Evolutionary conservation across 257 asterid genomes (phyloP).

Genomic region (Scutellaria baicalensis): DNA sequence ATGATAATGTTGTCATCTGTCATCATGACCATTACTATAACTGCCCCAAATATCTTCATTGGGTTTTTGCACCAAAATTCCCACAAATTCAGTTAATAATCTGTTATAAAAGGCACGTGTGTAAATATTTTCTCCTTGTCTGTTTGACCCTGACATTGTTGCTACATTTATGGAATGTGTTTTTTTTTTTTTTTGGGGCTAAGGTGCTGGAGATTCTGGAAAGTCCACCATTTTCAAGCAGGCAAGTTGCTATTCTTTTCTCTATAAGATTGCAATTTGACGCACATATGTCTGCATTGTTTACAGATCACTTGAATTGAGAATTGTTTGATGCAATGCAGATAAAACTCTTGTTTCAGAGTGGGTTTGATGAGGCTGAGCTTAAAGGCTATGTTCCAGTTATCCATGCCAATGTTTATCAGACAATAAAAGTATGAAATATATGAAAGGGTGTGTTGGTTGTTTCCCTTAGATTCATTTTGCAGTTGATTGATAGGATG

Average conservation of each 20-base stretch:
- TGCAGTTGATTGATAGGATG: conserved; percentile 29
- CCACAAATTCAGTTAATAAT: neutral
- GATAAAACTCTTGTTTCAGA: conserved; percentile 94
- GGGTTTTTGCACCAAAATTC: neutral
- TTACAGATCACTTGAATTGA: neutral
- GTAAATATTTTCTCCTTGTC: neutral
- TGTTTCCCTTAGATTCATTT: conserved; percentile 42
- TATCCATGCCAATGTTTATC: conserved; percentile 98
- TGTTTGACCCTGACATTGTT: neutral
- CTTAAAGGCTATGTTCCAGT: conserved; percentile 83
- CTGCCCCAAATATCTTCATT: neutral
- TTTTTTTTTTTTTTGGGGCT: neutral
- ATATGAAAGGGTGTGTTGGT: conserved; percentile 82
- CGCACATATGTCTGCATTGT: neutral
- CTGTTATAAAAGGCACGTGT: neutral
- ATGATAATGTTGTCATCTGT: neutral
- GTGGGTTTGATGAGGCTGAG: conserved; percentile 96
- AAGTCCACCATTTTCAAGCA: conserved; percentile 99
- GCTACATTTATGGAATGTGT: neutral
- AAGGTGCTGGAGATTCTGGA: conserved; percentile 99
- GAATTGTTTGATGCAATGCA: conserved; percentile 33
- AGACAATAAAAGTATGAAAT: conserved; percentile 97
- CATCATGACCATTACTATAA: neutral
- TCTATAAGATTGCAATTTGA: neutral
- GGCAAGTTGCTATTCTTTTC: conserved; percentile 43